Conservation (phyloP, 129 eudicot genomes). For the Arctium minus region DNA sequence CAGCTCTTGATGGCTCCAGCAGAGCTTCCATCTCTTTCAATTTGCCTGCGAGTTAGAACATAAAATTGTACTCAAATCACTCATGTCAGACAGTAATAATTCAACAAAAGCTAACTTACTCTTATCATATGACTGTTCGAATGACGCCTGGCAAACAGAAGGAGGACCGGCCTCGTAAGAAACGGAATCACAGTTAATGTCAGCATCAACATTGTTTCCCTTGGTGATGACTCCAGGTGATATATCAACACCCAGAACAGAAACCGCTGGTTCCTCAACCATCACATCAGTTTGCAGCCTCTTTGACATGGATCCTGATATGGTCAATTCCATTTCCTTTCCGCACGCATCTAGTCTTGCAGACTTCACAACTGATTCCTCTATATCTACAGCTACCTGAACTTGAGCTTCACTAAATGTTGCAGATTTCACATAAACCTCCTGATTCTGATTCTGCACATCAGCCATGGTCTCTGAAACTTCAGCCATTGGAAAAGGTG, state of each 20-base stretch:
- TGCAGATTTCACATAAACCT: slow-evolving; percentile 9
- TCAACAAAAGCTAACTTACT: slow-evolving; percentile 22
- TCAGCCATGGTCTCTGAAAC: neutral
- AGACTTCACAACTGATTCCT: slow-evolving; percentile 1
- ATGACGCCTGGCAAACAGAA: neutral
- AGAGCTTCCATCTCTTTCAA: slow-evolving; percentile 17
- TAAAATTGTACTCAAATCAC: neutral
- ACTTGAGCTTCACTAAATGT: slow-evolving; percentile 3
- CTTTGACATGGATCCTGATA: slow-evolving; percentile 5
- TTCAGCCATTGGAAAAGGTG: neutral
- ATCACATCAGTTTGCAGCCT: slow-evolving; percentile 1
- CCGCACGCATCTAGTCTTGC: neutral
- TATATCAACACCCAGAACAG: neutral
- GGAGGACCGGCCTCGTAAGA: slow-evolving; percentile 1
- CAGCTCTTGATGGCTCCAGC: neutral
- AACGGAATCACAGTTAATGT: neutral
- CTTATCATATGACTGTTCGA: slow-evolving; percentile 9
- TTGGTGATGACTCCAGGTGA: neutral
- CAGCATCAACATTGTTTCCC: neutral
- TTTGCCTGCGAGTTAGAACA: slow-evolving; percentile 23
- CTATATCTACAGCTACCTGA: neutral
- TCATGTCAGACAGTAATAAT: neutral
- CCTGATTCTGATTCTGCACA: neutral
- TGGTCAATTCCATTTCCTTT: slow-evolving; percentile 1
- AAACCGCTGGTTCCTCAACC: neutral